A percentile compares a stretch with the other conserved stretches of the same genome.
phyloP scores from a whole-genome alignment of 768 basidiomycete genomes.

The Chalciporus pseudorubinellus region DNA sequence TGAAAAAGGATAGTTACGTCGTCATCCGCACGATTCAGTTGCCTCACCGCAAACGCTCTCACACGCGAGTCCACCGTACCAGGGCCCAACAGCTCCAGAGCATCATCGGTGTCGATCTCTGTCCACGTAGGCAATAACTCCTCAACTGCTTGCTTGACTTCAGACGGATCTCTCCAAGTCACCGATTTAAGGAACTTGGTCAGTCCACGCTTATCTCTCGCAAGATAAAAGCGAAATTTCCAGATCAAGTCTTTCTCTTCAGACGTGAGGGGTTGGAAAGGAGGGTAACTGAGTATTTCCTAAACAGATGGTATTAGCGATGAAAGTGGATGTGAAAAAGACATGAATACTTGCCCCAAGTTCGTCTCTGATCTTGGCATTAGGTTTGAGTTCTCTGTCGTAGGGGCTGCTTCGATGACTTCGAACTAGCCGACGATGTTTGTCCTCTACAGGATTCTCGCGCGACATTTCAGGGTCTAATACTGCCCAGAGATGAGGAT shows the following conservation, averaged over 20 bases:
- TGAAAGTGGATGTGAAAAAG: neutral
- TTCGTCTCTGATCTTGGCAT: conserved; percentile 92
- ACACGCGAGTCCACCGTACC: conserved; percentile 88
- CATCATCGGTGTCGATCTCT: conserved; percentile 95
- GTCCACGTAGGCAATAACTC: conserved; percentile 95
- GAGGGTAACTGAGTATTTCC: conserved; percentile 90
- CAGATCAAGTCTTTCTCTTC: conserved; percentile 97
- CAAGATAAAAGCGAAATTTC: conserved; percentile 99
- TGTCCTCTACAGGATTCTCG: conserved; percentile 97
- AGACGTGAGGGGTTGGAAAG: conserved; percentile 79
- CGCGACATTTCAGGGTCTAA: conserved; percentile 87
- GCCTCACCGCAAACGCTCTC: conserved; percentile 89
- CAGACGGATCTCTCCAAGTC: conserved; percentile 93
- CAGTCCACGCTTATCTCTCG: conserved; percentile 86
- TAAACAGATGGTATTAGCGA: conserved; percentile 29
- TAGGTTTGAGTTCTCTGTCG: conserved; percentile 94
- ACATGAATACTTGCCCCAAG: conserved; percentile 60
- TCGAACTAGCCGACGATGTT: conserved; percentile 89
- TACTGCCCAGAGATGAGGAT: conserved; percentile 80
- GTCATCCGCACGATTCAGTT: conserved; percentile 88
- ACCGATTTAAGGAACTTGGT: conserved; percentile 98
- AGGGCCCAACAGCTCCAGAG: conserved; percentile 91
- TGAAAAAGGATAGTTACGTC: conserved; percentile 55
- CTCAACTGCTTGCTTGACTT: conserved; percentile 97
- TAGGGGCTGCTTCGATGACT: conserved; percentile 95